A percentile compares a stretch with the other conserved stretches of the same genome.
phyloP scores from a whole-genome alignment of 2,329 filamentous ascomycete genomes.

The Blastomyces emzantsi region DNA sequence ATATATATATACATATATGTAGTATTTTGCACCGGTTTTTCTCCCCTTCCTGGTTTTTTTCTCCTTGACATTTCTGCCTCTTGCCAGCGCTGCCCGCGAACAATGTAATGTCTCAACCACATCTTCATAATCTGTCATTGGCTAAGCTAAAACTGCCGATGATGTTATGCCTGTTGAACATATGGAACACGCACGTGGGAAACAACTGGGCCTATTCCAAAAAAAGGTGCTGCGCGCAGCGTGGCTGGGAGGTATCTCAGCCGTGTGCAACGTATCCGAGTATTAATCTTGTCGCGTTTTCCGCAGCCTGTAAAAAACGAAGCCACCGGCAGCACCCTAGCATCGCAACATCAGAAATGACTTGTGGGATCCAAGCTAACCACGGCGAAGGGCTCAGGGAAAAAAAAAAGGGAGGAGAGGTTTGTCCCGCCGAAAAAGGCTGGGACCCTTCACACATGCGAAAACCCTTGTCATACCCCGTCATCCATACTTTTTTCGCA shows the following conservation, averaged over 20 bases:
- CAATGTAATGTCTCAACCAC: background rate
- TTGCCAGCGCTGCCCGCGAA: background rate
- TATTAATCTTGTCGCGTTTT: slow-evolving; percentile 1
- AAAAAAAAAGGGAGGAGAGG: background rate
- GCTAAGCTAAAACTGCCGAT: background rate
- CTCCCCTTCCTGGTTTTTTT: background rate
- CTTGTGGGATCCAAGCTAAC: background rate
- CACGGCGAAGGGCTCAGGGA: background rate
- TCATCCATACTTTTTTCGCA: background rate
- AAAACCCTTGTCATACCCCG: background rate
- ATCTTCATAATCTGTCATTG: background rate
- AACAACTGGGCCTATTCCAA: background rate
- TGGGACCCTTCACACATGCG: no score
- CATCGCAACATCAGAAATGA: background rate
- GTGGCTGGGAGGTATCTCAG: background rate
- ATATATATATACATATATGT: background rate
- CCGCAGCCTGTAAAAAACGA: background rate
- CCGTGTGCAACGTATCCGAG: background rate
- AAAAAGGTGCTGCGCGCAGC: background rate
- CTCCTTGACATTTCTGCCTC: background rate
- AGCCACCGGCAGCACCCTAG: background rate
- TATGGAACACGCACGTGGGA: background rate
- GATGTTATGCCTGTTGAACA: background rate
- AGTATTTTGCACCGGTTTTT: background rate
- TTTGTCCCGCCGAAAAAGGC: no score